These are phyloP conservation scores for Pluteus cervinus DNA, from an alignment of 768 basidiomycete genomes.

Conservation along the genomic window DNA sequence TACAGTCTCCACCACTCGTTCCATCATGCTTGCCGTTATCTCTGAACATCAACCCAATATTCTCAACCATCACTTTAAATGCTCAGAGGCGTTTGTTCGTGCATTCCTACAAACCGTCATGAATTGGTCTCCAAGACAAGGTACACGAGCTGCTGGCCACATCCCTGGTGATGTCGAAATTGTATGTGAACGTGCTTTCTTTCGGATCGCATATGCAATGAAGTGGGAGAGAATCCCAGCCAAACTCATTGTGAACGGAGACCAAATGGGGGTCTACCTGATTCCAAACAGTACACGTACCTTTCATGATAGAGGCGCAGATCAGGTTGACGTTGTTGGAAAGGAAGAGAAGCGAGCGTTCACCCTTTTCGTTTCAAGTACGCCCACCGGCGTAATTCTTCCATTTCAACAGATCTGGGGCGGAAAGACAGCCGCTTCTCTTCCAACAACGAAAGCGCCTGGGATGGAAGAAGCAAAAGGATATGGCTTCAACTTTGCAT, in stretches of 20 bases:
- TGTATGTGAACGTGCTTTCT: constrained; percentile 9
- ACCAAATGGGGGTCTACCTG: constrained; percentile 15
- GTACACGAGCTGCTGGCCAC: too few relatives aligned
- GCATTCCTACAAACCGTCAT: constrained; percentile 14
- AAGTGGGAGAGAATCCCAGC: constrained; percentile 14
- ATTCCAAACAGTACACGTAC: constrained; percentile 11
- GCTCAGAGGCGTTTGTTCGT: constrained; percentile 11
- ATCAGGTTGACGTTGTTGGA: constrained; percentile 18
- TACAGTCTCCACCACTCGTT: constrained; percentile 7
- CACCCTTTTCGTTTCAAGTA: constrained; percentile 19
- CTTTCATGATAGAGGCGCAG: constrained; percentile 11
- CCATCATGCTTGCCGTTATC: constrained; percentile 13
- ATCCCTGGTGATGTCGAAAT: constrained; percentile 12
- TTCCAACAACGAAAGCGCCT: constrained; percentile 9
- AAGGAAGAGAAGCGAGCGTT: constrained; percentile 25
- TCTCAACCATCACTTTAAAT: constrained; percentile 10
- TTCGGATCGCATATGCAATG: constrained; percentile 12
- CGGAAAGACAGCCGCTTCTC: constrained; percentile 12
- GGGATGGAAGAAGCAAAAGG: constrained; percentile 10
- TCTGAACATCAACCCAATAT: constrained; percentile 4
- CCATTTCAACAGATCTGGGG: constrained; percentile 26
- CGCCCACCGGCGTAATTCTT: constrained; percentile 17
- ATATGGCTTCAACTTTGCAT: constrained; percentile 15
- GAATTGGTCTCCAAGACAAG: constrained; percentile 11
- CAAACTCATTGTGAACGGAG: constrained; percentile 14